Evolutionary conservation across 495 filamentous ascomycete species (phyloP), one percentile per base, ranked within the genome.

Genomic region (Niebla homalea): DNA sequence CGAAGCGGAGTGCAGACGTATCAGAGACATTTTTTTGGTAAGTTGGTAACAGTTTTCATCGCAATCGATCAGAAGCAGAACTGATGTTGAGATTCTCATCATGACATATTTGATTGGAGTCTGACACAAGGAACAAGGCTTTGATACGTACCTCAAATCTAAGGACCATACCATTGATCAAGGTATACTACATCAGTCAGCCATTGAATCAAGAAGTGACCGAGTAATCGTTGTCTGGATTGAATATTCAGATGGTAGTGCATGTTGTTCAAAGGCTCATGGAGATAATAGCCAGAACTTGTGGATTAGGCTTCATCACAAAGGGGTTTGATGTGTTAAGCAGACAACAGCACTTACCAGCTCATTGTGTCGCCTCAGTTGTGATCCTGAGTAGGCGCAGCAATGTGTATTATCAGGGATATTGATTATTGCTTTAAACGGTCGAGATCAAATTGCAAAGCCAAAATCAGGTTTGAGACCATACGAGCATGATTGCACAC

Each of bases 191-290:
- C 7, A 8, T 32, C 26, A 1, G 12, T 32, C 7, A 32, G 26
- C 6, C 7, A 32, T 50, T 50, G 36, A n/a, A 14, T 14, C 18
- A 16, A 20, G n/a, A 47, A 58, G 3, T 45, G 14, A n/a, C 36
- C 47, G 14, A 57, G 35, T 53, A 49, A 54, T 8, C 7, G 1
- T 10, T 32, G 26, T 32, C 26, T 32, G 7, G 26, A 11, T 3
- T 6, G 21, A 49, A 49, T 58, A 47, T 61, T 97, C 90, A 97
- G 90, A 95, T 94, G 90, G 90, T 97, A 83, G 81, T 97, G 90
- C 90, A 97, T 97, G 89, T 93, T 82, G 83, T 92, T 85, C 83
- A 70, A 72, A 71, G 85, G 88, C 84, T 89, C 90, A 89, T 79
- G 77, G 57, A 51, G 65, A 71, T 41, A 67, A 76, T 95, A 83